These are phyloP conservation scores for Pleurostoma richardsiae DNA, from an alignment of 2,329 filamentous ascomycete species.

Conservation along the genomic window DNA sequence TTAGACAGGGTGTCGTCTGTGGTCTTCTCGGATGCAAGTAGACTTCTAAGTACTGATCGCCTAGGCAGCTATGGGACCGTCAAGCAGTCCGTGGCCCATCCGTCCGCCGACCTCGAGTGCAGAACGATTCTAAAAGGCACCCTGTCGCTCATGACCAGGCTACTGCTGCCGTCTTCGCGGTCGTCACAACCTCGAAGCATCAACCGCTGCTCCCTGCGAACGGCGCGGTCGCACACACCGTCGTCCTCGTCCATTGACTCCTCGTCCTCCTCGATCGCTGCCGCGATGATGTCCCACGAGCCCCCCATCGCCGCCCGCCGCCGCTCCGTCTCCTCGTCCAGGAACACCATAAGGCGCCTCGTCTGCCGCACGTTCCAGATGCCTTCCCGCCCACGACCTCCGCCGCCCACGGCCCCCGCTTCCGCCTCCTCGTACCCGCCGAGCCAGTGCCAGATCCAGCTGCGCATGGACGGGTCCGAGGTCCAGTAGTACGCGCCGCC, in stretches of 20 bases:
- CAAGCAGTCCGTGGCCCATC: not conserved
- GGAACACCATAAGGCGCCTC: not conserved
- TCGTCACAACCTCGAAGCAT: not conserved
- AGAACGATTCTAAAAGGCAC: not conserved
- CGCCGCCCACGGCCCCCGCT: not conserved
- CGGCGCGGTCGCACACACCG: not conserved
- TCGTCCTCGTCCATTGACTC: not conserved
- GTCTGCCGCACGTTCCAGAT: conserved; percentile 2
- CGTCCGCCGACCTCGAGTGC: not conserved
- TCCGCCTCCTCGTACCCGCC: not conserved
- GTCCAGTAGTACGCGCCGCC: conserved; percentile 1
- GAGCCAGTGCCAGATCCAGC: conserved; percentile 1
- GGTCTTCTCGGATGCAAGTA: no score
- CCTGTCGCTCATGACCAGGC: not conserved
- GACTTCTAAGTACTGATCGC: no score
- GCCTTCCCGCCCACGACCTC: not conserved
- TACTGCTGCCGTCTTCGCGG: not conserved
- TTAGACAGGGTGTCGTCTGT: no score
- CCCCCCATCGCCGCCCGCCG: not conserved
- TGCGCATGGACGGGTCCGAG: not conserved
- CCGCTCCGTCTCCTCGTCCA: not conserved
- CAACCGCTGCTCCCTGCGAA: not conserved
- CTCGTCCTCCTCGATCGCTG: conserved; percentile 1
- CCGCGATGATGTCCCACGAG: conserved; percentile 1
- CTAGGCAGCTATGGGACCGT: not conserved